Evolutionary conservation across 1,284 basidiomycete species (phyloP), one percentile per base, ranked within the genome.

Genomic region (Irpex lacteus): DNA sequence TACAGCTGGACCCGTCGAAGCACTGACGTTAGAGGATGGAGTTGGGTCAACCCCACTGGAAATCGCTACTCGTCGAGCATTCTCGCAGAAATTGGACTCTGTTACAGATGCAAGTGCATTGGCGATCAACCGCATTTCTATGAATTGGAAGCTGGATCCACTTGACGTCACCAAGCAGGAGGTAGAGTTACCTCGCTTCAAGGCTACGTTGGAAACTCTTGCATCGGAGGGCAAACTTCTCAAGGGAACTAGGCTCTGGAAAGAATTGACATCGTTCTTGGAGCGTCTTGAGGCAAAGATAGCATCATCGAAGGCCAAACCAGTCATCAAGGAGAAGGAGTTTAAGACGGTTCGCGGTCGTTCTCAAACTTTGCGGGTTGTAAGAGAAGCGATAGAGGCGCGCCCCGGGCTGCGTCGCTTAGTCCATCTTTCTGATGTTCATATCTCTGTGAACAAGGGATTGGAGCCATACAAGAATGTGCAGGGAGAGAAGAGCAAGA

Each of bases 1-100:
- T 32, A 72, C 75, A 1, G 74, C 73, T 2, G 73, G 75, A 0
- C 76, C 80, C 19, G 64, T 73, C 0, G 77, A 81, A 21, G 76
- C 73, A 0, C 70, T 85, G 4, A 75, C 76, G 61, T 72, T 77
- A 47, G 85, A 87, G 70, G 81, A 87, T 67, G 80, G 80, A 19
- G 82, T 87, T 5, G 86, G 86, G 3, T 78, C 82, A 62, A 85
- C 83, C 0, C 77, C 83, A 0, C 67, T 82, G 4, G 86, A 87
- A 63, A 77, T 80, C 47, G 77, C 78, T 2, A 59, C 61, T 8
- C 70, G 68, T 21, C 55, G 69, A 13, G 67, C 65, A 57, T 69
- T 77, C 18, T 63, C 64, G 1, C 9, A 34, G n/a, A 34, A 55
- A 47, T 66, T 68, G 44, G 44, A n/a, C 44, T n/a, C 44, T 47